Conservation (phyloP, 73 alveolate genomes). For the Halteria grandinella region DNA sequence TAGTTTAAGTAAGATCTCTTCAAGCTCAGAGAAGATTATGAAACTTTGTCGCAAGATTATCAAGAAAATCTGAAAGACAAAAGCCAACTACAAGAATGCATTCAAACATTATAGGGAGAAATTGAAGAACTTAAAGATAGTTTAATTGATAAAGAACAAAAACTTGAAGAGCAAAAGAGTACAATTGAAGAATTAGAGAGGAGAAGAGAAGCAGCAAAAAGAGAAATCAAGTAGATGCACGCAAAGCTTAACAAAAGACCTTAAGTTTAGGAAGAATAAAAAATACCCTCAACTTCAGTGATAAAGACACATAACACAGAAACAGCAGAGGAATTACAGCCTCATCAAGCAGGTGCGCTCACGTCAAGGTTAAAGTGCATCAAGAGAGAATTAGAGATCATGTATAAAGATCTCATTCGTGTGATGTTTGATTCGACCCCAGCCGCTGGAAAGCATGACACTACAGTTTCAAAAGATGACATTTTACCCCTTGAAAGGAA, state of each 20-base stretch:
- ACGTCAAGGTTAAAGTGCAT: conserved; percentile 3
- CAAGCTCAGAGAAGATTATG: conserved; percentile 47
- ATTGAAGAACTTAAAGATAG: conserved; percentile 11
- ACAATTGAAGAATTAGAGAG: conserved; percentile 32
- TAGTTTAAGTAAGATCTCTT: conserved; percentile 5
- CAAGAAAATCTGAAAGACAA: conserved; percentile 6
- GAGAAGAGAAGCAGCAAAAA: conserved; percentile 38
- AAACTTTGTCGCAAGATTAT: conserved; percentile 8
- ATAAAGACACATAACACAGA: neutral
- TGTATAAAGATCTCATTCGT: conserved; percentile 36
- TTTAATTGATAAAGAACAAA: too few species aligned
- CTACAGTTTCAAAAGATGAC: conserved; percentile 8
- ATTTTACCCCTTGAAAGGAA: conserved; percentile 22
- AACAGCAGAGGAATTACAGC: neutral
- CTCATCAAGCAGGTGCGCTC: neutral
- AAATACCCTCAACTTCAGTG: neutral
- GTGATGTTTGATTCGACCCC: too few species aligned
- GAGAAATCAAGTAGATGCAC: conserved; percentile 26
- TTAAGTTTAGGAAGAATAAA: neutral
- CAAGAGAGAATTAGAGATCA: conserved; percentile 36
- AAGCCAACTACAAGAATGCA: neutral
- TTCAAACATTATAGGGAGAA: neutral
- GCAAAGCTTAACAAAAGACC: neutral
- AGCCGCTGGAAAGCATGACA: too few species aligned
- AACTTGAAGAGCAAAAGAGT: neutral